Evolutionary conservation across 2,329 filamentous ascomycete species (phyloP).

Genomic region (Sporothrix sp.): DNA sequence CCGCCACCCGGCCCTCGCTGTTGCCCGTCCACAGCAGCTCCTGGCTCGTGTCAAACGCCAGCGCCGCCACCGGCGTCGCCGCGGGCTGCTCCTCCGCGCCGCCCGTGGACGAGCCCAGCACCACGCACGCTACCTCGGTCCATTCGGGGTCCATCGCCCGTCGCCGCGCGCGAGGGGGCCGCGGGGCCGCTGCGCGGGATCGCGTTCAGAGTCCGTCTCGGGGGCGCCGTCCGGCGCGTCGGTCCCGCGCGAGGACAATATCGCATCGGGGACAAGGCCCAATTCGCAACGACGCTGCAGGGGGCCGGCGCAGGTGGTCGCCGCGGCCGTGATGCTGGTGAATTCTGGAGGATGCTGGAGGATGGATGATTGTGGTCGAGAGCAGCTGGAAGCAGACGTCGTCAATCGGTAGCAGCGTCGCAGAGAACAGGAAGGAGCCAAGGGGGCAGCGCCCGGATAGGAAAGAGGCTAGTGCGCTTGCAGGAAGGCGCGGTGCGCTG

Average conservation of each 20-base stretch:
- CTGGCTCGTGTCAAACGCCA: conserved; percentile 81
- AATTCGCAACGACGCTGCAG: too few relatives aligned
- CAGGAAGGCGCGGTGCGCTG: background rate
- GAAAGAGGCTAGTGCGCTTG: conserved; percentile 7
- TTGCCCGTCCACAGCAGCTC: conserved; percentile 77
- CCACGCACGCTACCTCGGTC: conserved; percentile 58
- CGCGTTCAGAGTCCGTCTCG: too few relatives aligned
- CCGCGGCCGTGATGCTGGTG: background rate
- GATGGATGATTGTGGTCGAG: too few relatives aligned
- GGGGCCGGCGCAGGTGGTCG: too few relatives aligned
- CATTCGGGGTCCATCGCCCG: conserved; percentile 21
- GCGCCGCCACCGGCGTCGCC: conserved; percentile 62
- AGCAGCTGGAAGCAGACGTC: too few relatives aligned
- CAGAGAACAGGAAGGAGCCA: conserved; percentile 4
- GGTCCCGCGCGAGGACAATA: too few relatives aligned
- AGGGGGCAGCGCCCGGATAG: background rate
- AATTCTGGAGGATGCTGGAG: background rate
- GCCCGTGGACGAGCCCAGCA: conserved; percentile 62
- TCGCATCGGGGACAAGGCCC: too few relatives aligned
- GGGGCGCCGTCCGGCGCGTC: too few relatives aligned
- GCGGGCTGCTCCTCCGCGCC: conserved; percentile 51
- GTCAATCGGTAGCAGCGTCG: conserved; percentile 6
- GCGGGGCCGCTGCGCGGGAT: conserved; percentile 7
- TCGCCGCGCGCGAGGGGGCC: too few relatives aligned
- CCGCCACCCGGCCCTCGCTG: conserved; percentile 67